A percentile compares a stretch with the other conserved stretches of the same genome.
These are phyloP conservation scores for Saccharomycopsis oosterbeekiorum DNA, from an alignment of 805 yeast genomes.

Conservation along the genomic window DNA sequence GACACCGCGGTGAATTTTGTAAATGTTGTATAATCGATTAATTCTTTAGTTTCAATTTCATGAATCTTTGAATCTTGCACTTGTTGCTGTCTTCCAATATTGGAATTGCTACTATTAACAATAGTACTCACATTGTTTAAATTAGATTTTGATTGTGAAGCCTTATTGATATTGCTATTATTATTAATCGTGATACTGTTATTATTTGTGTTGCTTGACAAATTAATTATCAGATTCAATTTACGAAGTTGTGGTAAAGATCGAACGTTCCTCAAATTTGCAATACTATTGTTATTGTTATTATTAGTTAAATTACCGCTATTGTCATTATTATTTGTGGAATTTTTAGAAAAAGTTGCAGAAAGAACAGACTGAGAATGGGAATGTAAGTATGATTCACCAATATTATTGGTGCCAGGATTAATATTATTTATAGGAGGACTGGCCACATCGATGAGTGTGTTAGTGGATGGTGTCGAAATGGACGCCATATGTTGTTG, in stretches of 20 bases:
- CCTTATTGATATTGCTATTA: neutral
- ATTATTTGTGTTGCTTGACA: neutral
- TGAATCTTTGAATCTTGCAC: neutral
- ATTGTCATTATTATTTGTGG: neutral
- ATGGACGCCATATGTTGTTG: neutral
- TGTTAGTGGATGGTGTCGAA: neutral
- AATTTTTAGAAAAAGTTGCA: neutral
- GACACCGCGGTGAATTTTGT: constrained; percentile 6
- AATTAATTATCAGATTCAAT: constrained; percentile 3
- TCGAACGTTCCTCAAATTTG: constrained; percentile 13
- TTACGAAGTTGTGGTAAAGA: constrained; percentile 17
- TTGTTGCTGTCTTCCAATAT: neutral
- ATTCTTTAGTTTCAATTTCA: neutral
- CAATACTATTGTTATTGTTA: neutral
- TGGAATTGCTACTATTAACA: neutral
- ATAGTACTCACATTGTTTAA: neutral
- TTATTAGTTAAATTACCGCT: neutral
- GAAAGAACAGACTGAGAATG: neutral
- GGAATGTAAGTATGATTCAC: neutral
- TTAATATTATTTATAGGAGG: neutral
- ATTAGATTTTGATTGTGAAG: constrained; percentile 5
- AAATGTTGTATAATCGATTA: neutral
- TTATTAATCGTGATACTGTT: too few species aligned
- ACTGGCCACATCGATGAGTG: neutral
- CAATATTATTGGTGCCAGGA: neutral